phyloP scores from a whole-genome alignment of 2,329 filamentous ascomycete genomes.

The Botryotinia convoluta region DNA sequence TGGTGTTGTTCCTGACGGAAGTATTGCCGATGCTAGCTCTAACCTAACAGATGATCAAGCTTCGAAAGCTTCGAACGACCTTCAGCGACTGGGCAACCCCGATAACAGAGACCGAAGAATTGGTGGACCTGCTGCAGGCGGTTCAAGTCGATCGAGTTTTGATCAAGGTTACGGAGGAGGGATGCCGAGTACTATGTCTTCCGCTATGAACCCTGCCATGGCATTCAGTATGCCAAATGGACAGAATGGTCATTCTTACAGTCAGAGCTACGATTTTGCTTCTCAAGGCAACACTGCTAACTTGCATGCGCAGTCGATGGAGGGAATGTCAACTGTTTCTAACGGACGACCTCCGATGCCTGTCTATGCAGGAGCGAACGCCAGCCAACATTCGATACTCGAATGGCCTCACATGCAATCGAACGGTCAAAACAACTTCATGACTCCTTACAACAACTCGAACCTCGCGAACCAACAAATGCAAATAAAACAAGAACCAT shows the following conservation, averaged over 20 bases:
- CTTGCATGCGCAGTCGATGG: slow-evolving; percentile 34
- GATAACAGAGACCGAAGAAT: slow-evolving; percentile 58
- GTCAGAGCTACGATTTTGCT: slow-evolving; percentile 39
- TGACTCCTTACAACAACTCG: slow-evolving; percentile 47
- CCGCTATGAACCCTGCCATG: slow-evolving; percentile 57
- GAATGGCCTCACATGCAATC: slow-evolving; percentile 77
- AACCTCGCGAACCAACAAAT: slow-evolving; percentile 68
- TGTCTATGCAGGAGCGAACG: slow-evolving; percentile 54
- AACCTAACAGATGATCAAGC: slow-evolving; percentile 58
- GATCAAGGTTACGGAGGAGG: slow-evolving; percentile 57
- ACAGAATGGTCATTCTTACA: slow-evolving; percentile 52
- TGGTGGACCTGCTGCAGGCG: slow-evolving; percentile 51
- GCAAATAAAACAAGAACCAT: slow-evolving; percentile 58
- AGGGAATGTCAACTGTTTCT: slow-evolving; percentile 30
- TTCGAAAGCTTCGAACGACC: slow-evolving; percentile 52
- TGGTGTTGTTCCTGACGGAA: slow-evolving; percentile 50
- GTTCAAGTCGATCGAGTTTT: slow-evolving; percentile 45
- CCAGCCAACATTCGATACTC: slow-evolving; percentile 58
- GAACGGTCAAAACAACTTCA: slow-evolving; percentile 65
- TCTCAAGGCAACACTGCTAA: slow-evolving; percentile 36
- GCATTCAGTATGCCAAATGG: slow-evolving; percentile 61
- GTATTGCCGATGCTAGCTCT: slow-evolving; percentile 35
- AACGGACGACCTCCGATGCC: slow-evolving; percentile 42
- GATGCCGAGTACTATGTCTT: slow-evolving; percentile 59
- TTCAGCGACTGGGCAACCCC: slow-evolving; percentile 56